Base-by-base conservation (phyloP, 2,329 filamentous ascomycete species). In the Pseudopithomyces chartarum region DNA sequence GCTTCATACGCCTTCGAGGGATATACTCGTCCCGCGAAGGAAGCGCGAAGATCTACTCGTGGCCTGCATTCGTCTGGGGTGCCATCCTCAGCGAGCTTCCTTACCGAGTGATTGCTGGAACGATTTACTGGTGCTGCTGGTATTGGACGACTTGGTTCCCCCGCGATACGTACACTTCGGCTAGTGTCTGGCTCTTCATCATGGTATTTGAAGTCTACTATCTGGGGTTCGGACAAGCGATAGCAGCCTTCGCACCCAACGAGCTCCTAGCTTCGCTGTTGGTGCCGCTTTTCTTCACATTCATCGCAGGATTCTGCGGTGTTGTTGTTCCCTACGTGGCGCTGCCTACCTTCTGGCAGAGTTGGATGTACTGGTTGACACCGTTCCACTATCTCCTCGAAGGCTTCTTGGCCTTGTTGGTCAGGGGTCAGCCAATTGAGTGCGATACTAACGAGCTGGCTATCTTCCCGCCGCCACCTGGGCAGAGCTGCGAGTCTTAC, bases 41-140 rank as follows among this genome's bases (percentile, higher is more conserved):
- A 47, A 90, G 85, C n/a, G 85, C 88, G 15, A 92, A 92, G 72
- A 91, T 92, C 23, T 95, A 94, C 75, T 87, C 85, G 1, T 92
- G 90, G 90, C 75, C 84, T 13, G 88, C 89, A 0, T 91, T 90
- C 75, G 83, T 85, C 0, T 87, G 85, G 2, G 87, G 84, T 0
- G 82, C 84, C 1, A 82, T 92, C 5, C 63, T 91, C 0, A 87
- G 84, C 15, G 90, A 93, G 72, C 80, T 92, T 0, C 90, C 90
- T 0, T 91, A 90, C 62, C 82, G 84, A 0, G 76, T 91, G 12
- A 70, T 90, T 3, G 85, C 86, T 0, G 89, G 86, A 0, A 85
- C 82, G 0, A 69, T 90, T 22, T 90, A 88, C 76, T 90, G 69
- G 73, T 74, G 69, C 62, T 76, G 72, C 46, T 73, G 82, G 82